Base-by-base conservation (phyloP, 306 rosid species). In the Castanea mollissima region DNA sequence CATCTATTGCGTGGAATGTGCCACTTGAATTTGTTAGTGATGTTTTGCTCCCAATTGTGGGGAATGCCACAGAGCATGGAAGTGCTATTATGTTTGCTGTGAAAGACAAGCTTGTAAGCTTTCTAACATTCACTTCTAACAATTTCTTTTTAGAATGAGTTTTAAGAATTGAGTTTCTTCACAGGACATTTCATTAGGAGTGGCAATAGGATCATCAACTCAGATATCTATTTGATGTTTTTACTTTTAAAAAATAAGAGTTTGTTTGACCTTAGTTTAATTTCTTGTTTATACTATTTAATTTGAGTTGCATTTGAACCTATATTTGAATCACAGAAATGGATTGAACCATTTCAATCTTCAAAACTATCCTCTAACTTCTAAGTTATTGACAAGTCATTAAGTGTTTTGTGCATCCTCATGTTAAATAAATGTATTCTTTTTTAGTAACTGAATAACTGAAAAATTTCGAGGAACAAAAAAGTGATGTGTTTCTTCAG, bases 41-140 rank as follows among this genome's bases (percentile, higher is more conserved):
- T 60, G 85, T 93, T 80, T 80, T 93, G 88, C 97, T 93, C 76
- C 98, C 98, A 15, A 80, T 93, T 44, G 97, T 88, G 85, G 94
- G 92, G 69, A 90, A 93, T 84, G 98, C 97, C 57, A 94, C 94
- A 11, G 97, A 91, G 84, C 96, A 93, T 86, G 98, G 93, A 62
- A 90, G 94, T 77, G 94, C 97, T 71, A 54, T 93, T 71, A 87
- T 90, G 88, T 93, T 93, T 90, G 94, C 97, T 77, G 82, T 90
- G 92, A 91, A 93, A 87, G 98, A 91, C 83, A 93, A 91, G 89
- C 92, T 93, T 76, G 98, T 93, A 77, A 87, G 88, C 52, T 75
- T 84, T 73, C 55, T 44, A 51, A 67, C 72, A 6, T 62, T 52
- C 31, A 11, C n/a, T 31, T 77, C 41, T 51, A 31, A 20, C 23